Evolutionary conservation across 306 rosid genomes (phyloP), one percentile per base, ranked within the genome.

Genomic region (Begonia peltatifolia): DNA sequence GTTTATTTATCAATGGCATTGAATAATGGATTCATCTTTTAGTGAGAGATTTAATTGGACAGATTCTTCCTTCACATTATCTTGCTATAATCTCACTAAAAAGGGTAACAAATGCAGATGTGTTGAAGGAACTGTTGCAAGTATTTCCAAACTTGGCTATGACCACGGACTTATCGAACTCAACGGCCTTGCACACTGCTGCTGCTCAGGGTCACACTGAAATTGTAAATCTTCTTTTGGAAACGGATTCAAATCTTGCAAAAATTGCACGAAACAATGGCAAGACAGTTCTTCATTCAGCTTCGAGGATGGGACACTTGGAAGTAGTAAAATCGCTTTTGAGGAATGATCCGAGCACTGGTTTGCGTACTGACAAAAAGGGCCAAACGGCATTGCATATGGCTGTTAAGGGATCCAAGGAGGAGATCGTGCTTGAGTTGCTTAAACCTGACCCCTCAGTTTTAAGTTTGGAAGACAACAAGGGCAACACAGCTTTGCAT

Each of bases 321-420:
- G 94, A 85, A 73, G 90, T 89, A 57, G 85, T 89, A 55, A 89
- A 76, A 66, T 78, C 95, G 57, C 75, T 89, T 41, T 70, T 85
- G 6, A 71, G 53, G 41, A 89, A 85, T 74, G 97, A 89, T 72
- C 87, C 90, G 4, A 70, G 68, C 43, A 60, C 84, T 48, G 94
- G 80, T 63, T 84, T 78, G 50, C 79, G 95, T 64, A 78, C 79
- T 30, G 97, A 89, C 44, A 81, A 80, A 70, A 89, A 89, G 76
- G 95, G 97, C 58, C 97, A 89, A 71, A 85, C 87, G 68, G 90
- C 97, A 2, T 57, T 89, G 50, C 97, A 89, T 74, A 89, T 89
- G 97, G 95, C 94, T 64, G 94, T 85, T 47, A 89, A 89, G 66
- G 95, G 95, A 59, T 83, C 78, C 54, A 89, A 89, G 42, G 76